A percentile compares a stretch with the other conserved stretches of the same genome.
Conservation (phyloP, 352 stramenopile genomes). For the Elongisporangium prolatum region DNA sequence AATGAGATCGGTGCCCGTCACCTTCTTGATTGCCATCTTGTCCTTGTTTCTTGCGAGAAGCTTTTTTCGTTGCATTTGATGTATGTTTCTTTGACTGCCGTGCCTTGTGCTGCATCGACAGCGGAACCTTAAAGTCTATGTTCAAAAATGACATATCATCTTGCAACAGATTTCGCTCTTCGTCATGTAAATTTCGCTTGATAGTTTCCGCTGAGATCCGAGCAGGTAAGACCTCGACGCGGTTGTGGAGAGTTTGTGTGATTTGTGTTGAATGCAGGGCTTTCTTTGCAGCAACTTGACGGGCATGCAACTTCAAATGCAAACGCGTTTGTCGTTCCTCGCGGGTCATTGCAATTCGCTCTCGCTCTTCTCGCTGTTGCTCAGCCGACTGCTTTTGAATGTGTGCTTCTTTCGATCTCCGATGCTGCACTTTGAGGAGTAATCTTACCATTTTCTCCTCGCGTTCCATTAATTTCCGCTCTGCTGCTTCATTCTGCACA, state of each 20-base stretch:
- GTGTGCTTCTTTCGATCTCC: conserved; percentile 39
- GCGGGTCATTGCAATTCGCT: conserved; percentile 61
- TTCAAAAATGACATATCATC: conserved; percentile 43
- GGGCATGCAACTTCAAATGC: conserved; percentile 32
- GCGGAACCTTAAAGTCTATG: conserved; percentile 38
- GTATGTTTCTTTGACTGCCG: conserved; percentile 6
- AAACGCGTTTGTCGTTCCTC: conserved; percentile 62
- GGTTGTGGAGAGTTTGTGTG: neutral
- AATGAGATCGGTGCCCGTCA: conserved; percentile 2
- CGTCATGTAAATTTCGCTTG: neutral
- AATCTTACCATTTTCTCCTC: conserved; percentile 64
- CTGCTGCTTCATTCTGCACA: conserved; percentile 42
- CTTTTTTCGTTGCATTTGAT: neutral
- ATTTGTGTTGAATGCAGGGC: neutral
- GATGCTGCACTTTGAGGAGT: conserved; percentile 47
- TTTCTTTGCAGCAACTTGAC: conserved; percentile 10
- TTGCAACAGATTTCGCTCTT: conserved; percentile 6
- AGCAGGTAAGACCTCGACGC: neutral
- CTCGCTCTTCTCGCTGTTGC: conserved; percentile 60
- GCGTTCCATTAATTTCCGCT: conserved; percentile 63
- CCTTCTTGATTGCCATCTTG: conserved; percentile 16
- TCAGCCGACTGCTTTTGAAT: conserved; percentile 37
- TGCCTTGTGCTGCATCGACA: conserved; percentile 19
- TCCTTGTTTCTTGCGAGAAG: conserved; percentile 3
- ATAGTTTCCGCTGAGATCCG: neutral